These are phyloP conservation scores for Bombardia bombarda DNA, from an alignment of 495 filamentous ascomycete species.

Conservation along the genomic window DNA sequence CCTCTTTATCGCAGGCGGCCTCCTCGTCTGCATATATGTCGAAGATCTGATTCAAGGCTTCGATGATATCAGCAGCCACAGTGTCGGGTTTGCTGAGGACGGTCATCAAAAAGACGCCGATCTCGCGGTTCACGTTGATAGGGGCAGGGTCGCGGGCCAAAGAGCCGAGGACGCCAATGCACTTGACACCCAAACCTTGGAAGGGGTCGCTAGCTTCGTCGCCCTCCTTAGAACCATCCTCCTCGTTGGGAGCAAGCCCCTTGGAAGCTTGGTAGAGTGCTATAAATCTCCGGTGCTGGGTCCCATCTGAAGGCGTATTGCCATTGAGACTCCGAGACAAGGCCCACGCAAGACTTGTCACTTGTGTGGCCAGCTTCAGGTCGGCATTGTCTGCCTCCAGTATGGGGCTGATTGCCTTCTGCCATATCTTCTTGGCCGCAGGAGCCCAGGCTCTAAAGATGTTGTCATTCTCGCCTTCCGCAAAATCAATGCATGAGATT, in stretches of 20 bases:
- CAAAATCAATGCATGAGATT: slow-evolving; percentile 40
- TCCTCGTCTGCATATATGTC: slow-evolving; percentile 55
- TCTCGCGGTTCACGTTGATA: slow-evolving; percentile 41
- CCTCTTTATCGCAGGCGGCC: slow-evolving; percentile 44
- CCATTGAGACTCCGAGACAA: slow-evolving; percentile 44
- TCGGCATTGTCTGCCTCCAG: slow-evolving; percentile 50
- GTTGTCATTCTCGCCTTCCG: slow-evolving; percentile 28
- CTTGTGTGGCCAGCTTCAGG: slow-evolving; percentile 45
- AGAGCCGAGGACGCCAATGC: slow-evolving; percentile 52
- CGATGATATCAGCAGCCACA: slow-evolving; percentile 42
- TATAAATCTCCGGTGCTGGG: slow-evolving; percentile 51
- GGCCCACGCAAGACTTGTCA: slow-evolving; percentile 56
- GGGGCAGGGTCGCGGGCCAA: slow-evolving; percentile 42
- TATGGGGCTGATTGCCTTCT: slow-evolving; percentile 39
- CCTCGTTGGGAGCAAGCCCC: slow-evolving; percentile 9
- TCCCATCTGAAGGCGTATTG: slow-evolving; percentile 32
- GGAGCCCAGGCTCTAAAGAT: slow-evolving; percentile 41
- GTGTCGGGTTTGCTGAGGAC: slow-evolving; percentile 36
- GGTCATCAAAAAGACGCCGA: slow-evolving; percentile 52
- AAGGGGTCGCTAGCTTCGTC: slow-evolving; percentile 35
- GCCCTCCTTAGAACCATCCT: slow-evolving; percentile 11
- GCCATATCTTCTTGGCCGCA: slow-evolving; percentile 45
- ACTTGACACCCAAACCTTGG: slow-evolving; percentile 48
- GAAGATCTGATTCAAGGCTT: slow-evolving; percentile 53
- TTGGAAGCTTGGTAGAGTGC: slow-evolving; percentile 50